Conservation (phyloP, 2,329 filamentous ascomycete species). For the Hansfordia pulvinata region DNA sequence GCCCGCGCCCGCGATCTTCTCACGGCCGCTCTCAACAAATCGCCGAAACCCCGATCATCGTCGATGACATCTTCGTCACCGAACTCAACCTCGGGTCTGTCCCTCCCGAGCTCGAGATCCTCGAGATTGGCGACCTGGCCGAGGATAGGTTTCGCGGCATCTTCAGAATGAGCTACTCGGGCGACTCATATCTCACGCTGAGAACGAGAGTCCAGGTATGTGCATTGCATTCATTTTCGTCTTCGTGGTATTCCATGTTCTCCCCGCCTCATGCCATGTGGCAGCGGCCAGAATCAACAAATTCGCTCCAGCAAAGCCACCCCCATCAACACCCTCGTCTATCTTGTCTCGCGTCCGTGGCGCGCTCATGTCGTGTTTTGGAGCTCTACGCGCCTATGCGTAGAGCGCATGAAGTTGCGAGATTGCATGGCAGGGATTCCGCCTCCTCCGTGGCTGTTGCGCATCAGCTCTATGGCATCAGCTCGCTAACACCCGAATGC, state of each 20-base stretch:
- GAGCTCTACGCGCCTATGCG: too few relatives aligned
- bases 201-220: constrained; percentile 87
- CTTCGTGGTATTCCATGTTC: too few relatives aligned
- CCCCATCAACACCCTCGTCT: constrained; percentile 1
- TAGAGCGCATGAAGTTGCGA: constrained; percentile 2
- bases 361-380: background rate
- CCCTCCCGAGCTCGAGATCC: constrained; percentile 86
- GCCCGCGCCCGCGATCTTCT: constrained; percentile 85
- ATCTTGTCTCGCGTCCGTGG: constrained; percentile 1
- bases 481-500: constrained; percentile 13
- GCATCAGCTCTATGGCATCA: constrained; percentile 11
- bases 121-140: constrained; percentile 94
- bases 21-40: constrained; percentile 92
- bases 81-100: constrained; percentile 94
- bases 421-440: constrained; percentile 17
- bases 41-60: constrained; percentile 97
- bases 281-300: too few relatives aligned
- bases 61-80: constrained; percentile 97
- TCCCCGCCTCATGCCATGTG: too few relatives aligned
- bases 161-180: constrained; percentile 98
- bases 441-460: constrained; percentile 11
- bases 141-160: constrained; percentile 96
- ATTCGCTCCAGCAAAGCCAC: too few relatives aligned
- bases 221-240: constrained; percentile 12
- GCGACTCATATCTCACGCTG: constrained; percentile 88